These are phyloP conservation scores for Sanghuangporus baumii DNA, from an alignment of 1,284 basidiomycete genomes.

Conservation along the genomic window DNA sequence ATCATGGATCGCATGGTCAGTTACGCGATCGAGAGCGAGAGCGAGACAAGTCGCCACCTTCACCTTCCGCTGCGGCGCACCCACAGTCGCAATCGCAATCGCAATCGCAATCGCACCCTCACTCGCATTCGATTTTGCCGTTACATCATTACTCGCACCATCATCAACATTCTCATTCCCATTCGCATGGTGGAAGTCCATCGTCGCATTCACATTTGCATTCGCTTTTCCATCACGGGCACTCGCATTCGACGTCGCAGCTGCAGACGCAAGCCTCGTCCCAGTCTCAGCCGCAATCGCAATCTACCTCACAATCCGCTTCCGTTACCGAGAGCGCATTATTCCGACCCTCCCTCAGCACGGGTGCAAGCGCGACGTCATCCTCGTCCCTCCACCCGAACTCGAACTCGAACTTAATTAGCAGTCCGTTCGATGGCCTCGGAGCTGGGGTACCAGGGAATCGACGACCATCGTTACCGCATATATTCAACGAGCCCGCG, in stretches of 20 bases:
- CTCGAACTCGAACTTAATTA: background rate
- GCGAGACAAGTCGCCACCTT: conserved; percentile 7
- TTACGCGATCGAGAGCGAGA: conserved; percentile 4
- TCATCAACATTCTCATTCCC: background rate
- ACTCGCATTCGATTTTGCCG: background rate
- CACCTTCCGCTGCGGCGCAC: conserved; percentile 2
- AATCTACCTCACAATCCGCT: background rate
- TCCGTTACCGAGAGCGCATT: conserved; percentile 1
- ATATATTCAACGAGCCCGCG: conserved; percentile 11
- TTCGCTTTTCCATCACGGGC: conserved; percentile 2
- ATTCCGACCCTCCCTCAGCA: background rate
- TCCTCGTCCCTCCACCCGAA: background rate
- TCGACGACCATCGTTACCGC: conserved; percentile 16
- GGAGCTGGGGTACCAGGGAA: background rate
- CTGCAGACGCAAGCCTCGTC: conserved; percentile 2
- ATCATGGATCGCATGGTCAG: conserved; percentile 14
- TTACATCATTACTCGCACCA: background rate
- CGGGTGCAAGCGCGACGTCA: background rate
- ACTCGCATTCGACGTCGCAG: conserved; percentile 8
- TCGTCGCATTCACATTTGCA: conserved; percentile 1
- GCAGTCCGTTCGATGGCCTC: background rate
- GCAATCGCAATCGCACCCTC: background rate
- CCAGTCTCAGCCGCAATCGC: background rate
- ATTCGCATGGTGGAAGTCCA: conserved; percentile 1
- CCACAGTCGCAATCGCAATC: background rate